A percentile compares a stretch with the other conserved stretches of the same genome.
Conservation (phyloP, 108 stramenopile species). For the Halocafeteria seosinensis region DNA sequence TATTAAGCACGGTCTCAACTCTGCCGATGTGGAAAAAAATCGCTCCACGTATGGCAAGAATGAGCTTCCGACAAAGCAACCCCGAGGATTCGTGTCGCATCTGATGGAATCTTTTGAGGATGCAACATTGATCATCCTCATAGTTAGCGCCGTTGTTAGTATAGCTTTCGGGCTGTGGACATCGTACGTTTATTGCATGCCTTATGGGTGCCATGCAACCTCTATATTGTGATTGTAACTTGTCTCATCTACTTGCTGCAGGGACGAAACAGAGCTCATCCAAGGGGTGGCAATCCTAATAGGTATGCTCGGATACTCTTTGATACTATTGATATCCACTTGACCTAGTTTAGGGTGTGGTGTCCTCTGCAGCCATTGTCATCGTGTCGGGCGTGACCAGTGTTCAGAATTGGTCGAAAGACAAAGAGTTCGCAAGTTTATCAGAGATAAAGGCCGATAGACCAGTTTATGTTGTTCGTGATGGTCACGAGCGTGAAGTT, state of each 20-base stretch:
- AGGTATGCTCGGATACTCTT: too few relatives aligned
- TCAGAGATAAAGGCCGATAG: conserved; percentile 53
- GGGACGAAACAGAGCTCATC: too few relatives aligned
- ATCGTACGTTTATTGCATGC: too few relatives aligned
- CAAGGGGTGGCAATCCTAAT: background rate
- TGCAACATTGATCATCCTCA: conserved; percentile 55
- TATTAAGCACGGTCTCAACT: background rate
- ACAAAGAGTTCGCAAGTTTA: conserved; percentile 64
- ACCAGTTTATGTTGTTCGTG: conserved; percentile 48
- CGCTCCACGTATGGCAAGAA: background rate
- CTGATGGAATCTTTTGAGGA: background rate
- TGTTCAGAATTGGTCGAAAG: conserved; percentile 73
- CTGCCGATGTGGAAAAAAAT: background rate
- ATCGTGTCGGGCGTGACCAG: conserved; percentile 78
- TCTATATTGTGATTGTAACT: too few relatives aligned
- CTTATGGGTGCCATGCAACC: too few relatives aligned
- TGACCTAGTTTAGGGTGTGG: too few relatives aligned
- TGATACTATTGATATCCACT: too few relatives aligned
- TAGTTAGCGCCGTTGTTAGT: too few relatives aligned
- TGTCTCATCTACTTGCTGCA: too few relatives aligned
- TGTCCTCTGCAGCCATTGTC: conserved; percentile 40
- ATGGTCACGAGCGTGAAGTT: conserved; percentile 50
- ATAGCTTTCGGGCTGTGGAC: too few relatives aligned
- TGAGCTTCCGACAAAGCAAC: background rate
- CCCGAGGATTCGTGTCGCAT: background rate